A percentile compares a stretch with the other conserved stretches of the same genome.
Conservation (phyloP, 495 filamentous ascomycete species). For the Hyaloscypha finlandica region DNA sequence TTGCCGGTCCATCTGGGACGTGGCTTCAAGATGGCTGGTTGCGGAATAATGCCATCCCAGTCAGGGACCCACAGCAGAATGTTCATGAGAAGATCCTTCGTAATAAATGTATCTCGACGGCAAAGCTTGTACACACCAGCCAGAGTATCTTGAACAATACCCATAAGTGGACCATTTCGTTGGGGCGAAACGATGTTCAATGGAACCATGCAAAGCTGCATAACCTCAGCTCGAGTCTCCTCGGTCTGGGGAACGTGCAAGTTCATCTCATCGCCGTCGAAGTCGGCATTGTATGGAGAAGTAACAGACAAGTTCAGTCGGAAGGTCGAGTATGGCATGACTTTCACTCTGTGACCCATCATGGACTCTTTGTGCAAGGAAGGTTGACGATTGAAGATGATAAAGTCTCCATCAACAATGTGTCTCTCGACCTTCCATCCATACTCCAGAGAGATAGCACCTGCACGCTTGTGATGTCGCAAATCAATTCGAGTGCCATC, state of each 20-base stretch:
- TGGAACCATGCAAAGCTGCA: slow-evolving; percentile 92
- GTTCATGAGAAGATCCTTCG: slow-evolving; percentile 90
- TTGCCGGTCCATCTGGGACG: slow-evolving; percentile 97
- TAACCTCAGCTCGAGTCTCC: slow-evolving; percentile 91
- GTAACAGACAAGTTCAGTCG: slow-evolving; percentile 96
- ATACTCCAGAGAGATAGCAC: slow-evolving; percentile 81
- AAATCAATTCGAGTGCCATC: slow-evolving; percentile 93
- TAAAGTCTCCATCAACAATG: slow-evolving; percentile 91
- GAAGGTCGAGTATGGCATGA: slow-evolving; percentile 99
- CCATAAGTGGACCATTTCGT: slow-evolving; percentile 96
- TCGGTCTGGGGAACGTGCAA: slow-evolving; percentile 97
- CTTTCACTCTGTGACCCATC: slow-evolving; percentile 97
- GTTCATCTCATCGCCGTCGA: slow-evolving; percentile 99
- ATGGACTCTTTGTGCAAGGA: slow-evolving; percentile 99
- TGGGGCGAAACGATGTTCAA: slow-evolving; percentile 98
- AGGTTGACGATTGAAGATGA: slow-evolving; percentile 99
- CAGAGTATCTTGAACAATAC: slow-evolving; percentile 97
- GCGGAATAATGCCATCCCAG: slow-evolving; percentile 94
- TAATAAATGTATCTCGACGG: slow-evolving; percentile 88
- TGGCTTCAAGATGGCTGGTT: slow-evolving; percentile 88
- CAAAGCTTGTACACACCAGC: slow-evolving; percentile 97
- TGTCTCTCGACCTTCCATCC: slow-evolving; percentile 99
- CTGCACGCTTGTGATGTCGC: slow-evolving; percentile 83
- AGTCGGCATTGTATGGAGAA: slow-evolving; percentile 98
- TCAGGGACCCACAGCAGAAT: slow-evolving; percentile 94